Conservation (phyloP, 345 rosid species). For the Populus davidiana region DNA sequence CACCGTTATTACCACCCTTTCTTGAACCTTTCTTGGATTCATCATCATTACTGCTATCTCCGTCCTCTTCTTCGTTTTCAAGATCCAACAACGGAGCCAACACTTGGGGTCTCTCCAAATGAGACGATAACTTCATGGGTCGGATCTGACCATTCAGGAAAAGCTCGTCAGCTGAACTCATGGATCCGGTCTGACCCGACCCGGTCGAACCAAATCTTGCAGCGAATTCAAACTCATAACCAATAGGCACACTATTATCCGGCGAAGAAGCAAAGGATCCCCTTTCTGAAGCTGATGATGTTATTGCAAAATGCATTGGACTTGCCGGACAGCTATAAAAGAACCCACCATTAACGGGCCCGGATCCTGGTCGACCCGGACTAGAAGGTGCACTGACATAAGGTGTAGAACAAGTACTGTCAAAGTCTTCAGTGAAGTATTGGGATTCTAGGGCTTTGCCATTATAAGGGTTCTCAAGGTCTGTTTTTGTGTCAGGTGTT, state of each 20-base stretch:
- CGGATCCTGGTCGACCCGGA: constrained; percentile 58
- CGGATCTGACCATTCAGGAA: constrained; percentile 89
- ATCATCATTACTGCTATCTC: neutral
- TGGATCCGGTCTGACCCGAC: constrained; percentile 48
- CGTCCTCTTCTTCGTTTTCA: constrained; percentile 55
- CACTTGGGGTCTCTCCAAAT: constrained; percentile 75
- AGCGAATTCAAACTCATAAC: constrained; percentile 87
- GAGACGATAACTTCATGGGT: constrained; percentile 88
- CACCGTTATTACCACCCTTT: neutral
- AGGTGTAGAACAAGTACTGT: constrained; percentile 87
- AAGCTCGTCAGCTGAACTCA: constrained; percentile 92
- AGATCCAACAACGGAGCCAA: constrained; percentile 71
- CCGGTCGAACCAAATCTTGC: constrained; percentile 47
- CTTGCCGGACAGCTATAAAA: constrained; percentile 93
- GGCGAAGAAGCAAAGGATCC: constrained; percentile 24
- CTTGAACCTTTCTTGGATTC: constrained; percentile 2
- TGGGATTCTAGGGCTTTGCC: constrained; percentile 7
- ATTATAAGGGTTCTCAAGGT: constrained; percentile 4
- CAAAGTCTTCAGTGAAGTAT: constrained; percentile 32
- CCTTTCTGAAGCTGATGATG: constrained; percentile 23
- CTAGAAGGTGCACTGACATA: constrained; percentile 96
- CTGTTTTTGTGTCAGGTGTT: neutral
- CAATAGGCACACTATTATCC: constrained; percentile 23
- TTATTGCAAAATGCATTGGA: constrained; percentile 79
- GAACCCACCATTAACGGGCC: constrained; percentile 44